phyloP scores from a whole-genome alignment of 1,139 yeast species.

The Taphrina confusa region DNA sequence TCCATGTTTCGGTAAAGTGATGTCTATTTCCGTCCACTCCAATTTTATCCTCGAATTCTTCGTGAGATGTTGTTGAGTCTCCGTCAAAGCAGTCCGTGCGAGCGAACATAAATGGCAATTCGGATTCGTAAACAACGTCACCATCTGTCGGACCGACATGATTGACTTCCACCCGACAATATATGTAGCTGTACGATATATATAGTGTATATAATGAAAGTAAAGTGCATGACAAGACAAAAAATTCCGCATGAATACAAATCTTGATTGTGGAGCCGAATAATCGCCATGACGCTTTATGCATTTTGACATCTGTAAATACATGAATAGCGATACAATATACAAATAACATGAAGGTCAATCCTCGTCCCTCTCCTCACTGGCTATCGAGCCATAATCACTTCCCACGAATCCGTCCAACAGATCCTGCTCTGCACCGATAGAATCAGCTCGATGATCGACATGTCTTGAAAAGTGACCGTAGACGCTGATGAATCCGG shows the following conservation, averaged over 20 bases:
- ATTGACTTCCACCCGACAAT: no score
- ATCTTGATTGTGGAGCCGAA: no score
- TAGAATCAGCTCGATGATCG: conserved; percentile 14
- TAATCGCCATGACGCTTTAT: no score
- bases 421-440: conserved; percentile 28
- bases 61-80: background rate
- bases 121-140: conserved; percentile 14
- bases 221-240: no score
- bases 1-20: background rate
- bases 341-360: no score
- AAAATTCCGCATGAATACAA: no score
- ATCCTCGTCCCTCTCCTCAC: background rate
- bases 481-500: conserved; percentile 28
- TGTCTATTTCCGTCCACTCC: conserved; percentile 8
- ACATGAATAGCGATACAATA: no score
- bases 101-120: conserved; percentile 6
- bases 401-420: conserved; percentile 26
- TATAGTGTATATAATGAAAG: no score
- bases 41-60: background rate
- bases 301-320: no score
- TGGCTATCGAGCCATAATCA: conserved; percentile 19
- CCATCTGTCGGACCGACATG: no score
- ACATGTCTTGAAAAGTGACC: conserved; percentile 21
- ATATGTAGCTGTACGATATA: no score
- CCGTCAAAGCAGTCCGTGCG: background rate